A percentile compares a stretch with the other conserved stretches of the same genome.
phyloP scores from a whole-genome alignment of 1,284 basidiomycete species.

The Inonotus obliquus region DNA sequence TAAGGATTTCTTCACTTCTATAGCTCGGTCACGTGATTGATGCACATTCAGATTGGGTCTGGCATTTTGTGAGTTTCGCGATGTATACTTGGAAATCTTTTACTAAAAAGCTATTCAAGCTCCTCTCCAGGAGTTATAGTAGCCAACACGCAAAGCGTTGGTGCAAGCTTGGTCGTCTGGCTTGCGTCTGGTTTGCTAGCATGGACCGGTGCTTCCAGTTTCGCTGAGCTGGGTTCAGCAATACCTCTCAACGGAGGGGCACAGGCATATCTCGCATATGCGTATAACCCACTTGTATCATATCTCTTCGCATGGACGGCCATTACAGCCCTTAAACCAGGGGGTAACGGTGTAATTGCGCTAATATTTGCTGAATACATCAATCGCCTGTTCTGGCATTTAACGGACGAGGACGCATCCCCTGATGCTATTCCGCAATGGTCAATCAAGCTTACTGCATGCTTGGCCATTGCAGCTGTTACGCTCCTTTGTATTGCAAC shows the following conservation, averaged over 20 bases:
- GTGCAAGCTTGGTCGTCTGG: conserved; percentile 82
- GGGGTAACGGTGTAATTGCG: conserved; percentile 63
- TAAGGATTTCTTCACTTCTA: conserved; percentile 24
- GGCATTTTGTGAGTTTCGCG: conserved; percentile 75
- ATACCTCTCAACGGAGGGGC: conserved; percentile 88
- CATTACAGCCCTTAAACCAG: conserved; percentile 85
- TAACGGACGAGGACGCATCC: conserved; percentile 55
- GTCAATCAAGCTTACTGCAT: conserved; percentile 89
- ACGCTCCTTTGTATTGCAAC: conserved; percentile 77
- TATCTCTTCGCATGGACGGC: conserved; percentile 89
- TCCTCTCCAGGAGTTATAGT: conserved; percentile 90
- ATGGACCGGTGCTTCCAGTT: conserved; percentile 93
- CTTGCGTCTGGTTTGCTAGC: conserved; percentile 72
- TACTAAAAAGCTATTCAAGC: conserved; percentile 33
- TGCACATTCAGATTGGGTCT: conserved; percentile 66
- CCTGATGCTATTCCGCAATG: conserved; percentile 82
- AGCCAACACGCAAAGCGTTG: conserved; percentile 80
- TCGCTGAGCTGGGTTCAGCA: conserved; percentile 80
- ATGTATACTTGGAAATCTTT: not conserved
- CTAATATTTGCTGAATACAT: conserved; percentile 85
- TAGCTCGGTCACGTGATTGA: conserved; percentile 13
- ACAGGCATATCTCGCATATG: conserved; percentile 87
- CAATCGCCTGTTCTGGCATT: conserved; percentile 72
- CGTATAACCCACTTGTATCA: conserved; percentile 82
- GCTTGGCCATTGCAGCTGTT: conserved; percentile 67